A percentile compares a stretch with the other conserved stretches of the same genome.
phyloP scores from a whole-genome alignment of 73 alveolate species.

The Urostyla sp. region DNA sequence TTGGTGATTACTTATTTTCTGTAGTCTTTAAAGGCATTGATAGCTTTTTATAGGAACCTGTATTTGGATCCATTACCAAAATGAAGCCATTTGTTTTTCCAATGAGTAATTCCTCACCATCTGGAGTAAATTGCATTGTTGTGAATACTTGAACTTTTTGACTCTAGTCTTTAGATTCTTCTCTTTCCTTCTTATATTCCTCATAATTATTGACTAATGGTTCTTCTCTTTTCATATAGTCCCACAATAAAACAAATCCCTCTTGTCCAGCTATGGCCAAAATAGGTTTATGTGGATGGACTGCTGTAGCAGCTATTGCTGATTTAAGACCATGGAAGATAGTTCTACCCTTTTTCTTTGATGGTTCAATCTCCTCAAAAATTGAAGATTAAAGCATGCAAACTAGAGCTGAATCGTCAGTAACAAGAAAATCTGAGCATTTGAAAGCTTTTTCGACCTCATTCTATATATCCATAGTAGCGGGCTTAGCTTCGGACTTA shows the following conservation, averaged over 20 bases:
- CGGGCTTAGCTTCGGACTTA: slow-evolving; percentile 76
- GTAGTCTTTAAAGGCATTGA: slow-evolving; percentile 45
- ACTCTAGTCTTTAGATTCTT: slow-evolving; percentile 76
- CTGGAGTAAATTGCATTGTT: slow-evolving; percentile 94
- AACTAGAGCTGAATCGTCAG: slow-evolving; percentile 91
- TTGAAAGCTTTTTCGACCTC: slow-evolving; percentile 85
- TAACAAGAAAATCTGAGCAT: slow-evolving; percentile 93
- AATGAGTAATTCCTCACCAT: slow-evolving; percentile 76
- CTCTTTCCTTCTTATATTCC: slow-evolving; percentile 78
- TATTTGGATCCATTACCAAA: slow-evolving; percentile 50
- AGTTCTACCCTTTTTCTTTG: slow-evolving; percentile 85
- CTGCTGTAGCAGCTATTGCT: slow-evolving; percentile 93
- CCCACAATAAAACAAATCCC: slow-evolving; percentile 81
- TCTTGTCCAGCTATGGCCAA: slow-evolving; percentile 92
- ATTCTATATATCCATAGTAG: slow-evolving; percentile 60
- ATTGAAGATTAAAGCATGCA: slow-evolving; percentile 79
- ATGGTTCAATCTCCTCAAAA: slow-evolving; percentile 92
- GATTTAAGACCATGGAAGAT: slow-evolving; percentile 93
- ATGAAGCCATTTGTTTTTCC: slow-evolving; percentile 63
- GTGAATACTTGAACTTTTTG: slow-evolving; percentile 82
- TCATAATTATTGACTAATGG: slow-evolving; percentile 75
- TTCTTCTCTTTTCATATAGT: slow-evolving; percentile 73
- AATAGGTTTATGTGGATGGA: slow-evolving; percentile 92
- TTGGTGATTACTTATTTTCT: slow-evolving; percentile 44
- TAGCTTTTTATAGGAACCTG: slow-evolving; percentile 34